These are phyloP conservation scores for Agastache rugosa DNA, from an alignment of 257 asterid species.

Conservation along the genomic window DNA sequence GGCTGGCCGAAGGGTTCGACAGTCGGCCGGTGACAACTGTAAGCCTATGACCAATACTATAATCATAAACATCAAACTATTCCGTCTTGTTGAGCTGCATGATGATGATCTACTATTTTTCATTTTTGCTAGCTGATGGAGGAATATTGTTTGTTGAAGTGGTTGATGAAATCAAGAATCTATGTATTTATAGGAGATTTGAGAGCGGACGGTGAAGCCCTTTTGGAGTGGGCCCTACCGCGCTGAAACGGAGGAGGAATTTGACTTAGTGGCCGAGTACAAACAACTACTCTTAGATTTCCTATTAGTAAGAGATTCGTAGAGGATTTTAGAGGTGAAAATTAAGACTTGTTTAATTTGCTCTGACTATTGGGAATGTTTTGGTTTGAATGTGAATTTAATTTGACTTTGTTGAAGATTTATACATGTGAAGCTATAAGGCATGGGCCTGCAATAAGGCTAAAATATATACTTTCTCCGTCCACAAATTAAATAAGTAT, in stretches of 20 bases:
- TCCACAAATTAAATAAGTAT: too few species aligned
- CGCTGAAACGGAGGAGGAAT: slow-evolving; percentile 11
- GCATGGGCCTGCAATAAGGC: too few species aligned
- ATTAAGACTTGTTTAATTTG: neutral
- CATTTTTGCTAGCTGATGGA: slow-evolving; percentile 14
- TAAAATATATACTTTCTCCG: too few species aligned
- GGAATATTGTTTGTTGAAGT: neutral
- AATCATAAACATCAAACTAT: slow-evolving; percentile 22
- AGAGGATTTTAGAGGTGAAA: slow-evolving; percentile 29
- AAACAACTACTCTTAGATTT: neutral
- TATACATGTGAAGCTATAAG: neutral
- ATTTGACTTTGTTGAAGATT: slow-evolving; percentile 37
- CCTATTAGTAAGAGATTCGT: neutral
- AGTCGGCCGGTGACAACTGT: slow-evolving; percentile 38
- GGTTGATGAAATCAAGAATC: slow-evolving; percentile 26
- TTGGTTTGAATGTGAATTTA: slow-evolving; percentile 29
- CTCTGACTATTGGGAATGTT: slow-evolving; percentile 42
- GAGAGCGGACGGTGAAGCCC: slow-evolving; percentile 44
- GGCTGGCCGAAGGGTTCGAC: slow-evolving; percentile 47
- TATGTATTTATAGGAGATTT: slow-evolving; percentile 38
- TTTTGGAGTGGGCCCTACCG: slow-evolving; percentile 38
- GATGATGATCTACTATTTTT: slow-evolving; percentile 18
- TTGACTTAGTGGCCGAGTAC: slow-evolving; percentile 36
- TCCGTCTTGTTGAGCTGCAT: slow-evolving; percentile 32
- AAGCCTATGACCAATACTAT: slow-evolving; percentile 36